Evolutionary conservation across 169 alveolate species (phyloP).

Genomic region (Plasmodium coatneyi): DNA sequence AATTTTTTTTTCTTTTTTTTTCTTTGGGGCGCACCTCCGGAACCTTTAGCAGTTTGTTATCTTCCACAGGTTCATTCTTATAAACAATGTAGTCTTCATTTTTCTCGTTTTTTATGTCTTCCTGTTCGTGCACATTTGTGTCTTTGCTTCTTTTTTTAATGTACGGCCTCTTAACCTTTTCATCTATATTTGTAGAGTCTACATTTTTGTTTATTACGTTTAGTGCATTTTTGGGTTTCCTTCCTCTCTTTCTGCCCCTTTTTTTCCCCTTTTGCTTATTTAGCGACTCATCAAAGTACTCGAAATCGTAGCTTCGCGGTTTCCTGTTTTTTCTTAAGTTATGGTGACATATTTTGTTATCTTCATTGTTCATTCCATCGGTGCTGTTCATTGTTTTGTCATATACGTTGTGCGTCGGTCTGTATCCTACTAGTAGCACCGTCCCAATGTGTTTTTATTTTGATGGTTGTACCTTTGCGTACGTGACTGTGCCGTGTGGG

Average conservation of each 20-base stretch:
- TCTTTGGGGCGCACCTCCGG: not conserved
- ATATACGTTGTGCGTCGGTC: not conserved
- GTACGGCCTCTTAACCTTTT: not conserved
- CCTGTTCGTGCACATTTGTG: not conserved
- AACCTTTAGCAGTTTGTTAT: not conserved
- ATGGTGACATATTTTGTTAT: conserved; percentile 30
- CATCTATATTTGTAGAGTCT: not conserved
- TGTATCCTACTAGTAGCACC: not conserved
- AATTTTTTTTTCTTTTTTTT: conserved; percentile 21
- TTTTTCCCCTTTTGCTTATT: conserved; percentile 15
- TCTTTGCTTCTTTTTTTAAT: conserved; percentile 14
- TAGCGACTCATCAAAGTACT: conserved; percentile 39
- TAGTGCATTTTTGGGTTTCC: conserved; percentile 15
- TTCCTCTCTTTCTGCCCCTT: conserved; percentile 42
- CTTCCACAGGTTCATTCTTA: not conserved
- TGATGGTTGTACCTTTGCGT: not conserved
- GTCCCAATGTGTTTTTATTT: not conserved
- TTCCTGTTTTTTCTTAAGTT: conserved; percentile 71
- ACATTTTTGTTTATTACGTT: not conserved
- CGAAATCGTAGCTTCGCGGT: conserved; percentile 66
- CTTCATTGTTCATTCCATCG: conserved; percentile 53
- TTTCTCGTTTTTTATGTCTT: not conserved
- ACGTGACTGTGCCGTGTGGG: not conserved
- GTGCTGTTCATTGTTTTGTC: conserved; percentile 43
- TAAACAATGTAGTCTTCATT: not conserved